A percentile compares a stretch with the other conserved stretches of the same genome.
Evolutionary conservation across 2,329 filamentous ascomycete species (phyloP).

Genomic region (Ceratocystis destructans): DNA sequence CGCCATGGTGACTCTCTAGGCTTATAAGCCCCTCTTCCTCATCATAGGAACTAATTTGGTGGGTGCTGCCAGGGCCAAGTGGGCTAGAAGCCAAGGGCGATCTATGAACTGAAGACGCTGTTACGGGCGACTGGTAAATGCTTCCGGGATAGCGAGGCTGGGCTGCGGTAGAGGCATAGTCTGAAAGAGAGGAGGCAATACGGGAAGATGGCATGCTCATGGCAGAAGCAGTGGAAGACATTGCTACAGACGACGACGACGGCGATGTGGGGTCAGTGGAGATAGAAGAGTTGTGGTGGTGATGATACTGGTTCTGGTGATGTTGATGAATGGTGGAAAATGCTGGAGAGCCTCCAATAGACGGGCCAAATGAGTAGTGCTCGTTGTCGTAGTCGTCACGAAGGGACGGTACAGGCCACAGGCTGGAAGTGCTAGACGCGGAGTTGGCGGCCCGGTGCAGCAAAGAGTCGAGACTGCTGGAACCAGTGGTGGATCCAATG

Average conservation of each 20-base stretch:
- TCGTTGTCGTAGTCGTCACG: slow-evolving; percentile 29
- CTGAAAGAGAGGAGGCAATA: background rate
- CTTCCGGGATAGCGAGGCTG: slow-evolving; percentile 11
- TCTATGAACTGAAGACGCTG: background rate
- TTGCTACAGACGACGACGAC: background rate
- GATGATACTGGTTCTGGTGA: background rate
- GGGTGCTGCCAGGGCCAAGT: background rate
- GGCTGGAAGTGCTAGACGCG: slow-evolving; percentile 21
- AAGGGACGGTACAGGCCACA: slow-evolving; percentile 28
- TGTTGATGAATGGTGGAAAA: background rate
- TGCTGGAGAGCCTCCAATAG: background rate
- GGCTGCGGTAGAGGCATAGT: slow-evolving; percentile 6
- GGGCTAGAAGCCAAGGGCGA: slow-evolving; percentile 12
- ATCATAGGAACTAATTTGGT: slow-evolving; percentile 14
- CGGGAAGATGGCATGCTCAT: background rate
- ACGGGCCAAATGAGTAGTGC: slow-evolving; percentile 22
- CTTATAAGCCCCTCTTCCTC: slow-evolving; percentile 12
- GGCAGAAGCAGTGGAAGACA: background rate
- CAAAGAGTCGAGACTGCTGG: slow-evolving; percentile 6
- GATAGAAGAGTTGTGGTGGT: background rate
- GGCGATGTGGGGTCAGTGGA: background rate
- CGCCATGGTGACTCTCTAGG: slow-evolving; percentile 21
- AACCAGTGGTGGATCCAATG: slow-evolving; percentile 7
- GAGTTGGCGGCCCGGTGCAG: slow-evolving; percentile 21
- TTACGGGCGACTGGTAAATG: background rate